These are phyloP conservation scores for Xerocomus amazonicus DNA, from an alignment of 1,284 basidiomycete species.

Conservation along the genomic window DNA sequence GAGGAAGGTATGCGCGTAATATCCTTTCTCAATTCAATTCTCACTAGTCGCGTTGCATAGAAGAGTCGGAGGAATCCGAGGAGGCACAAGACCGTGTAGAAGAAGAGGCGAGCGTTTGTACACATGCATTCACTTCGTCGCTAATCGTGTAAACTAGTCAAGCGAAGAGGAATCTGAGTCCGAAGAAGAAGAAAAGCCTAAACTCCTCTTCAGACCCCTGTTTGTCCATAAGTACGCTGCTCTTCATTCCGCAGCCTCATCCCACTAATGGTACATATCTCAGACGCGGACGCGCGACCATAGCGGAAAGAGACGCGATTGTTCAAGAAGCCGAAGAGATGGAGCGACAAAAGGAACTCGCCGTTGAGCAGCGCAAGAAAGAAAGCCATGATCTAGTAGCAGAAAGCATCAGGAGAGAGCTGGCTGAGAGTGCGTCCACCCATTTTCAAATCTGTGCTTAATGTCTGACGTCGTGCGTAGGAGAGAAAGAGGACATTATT, in stretches of 20 bases:
- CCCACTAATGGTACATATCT: conserved; percentile 3
- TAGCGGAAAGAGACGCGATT: conserved; percentile 60
- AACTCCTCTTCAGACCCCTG: conserved; percentile 76
- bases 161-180: conserved; percentile 77
- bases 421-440: conserved; percentile 68
- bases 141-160: conserved; percentile 44
- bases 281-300: conserved; percentile 71
- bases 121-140: background rate
- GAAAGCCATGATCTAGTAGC: conserved; percentile 85
- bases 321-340: conserved; percentile 71
- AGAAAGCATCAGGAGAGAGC: conserved; percentile 78
- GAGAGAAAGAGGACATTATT: conserved; percentile 78
- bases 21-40: conserved; percentile 1
- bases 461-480: conserved; percentile 39
- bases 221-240: conserved; percentile 79
- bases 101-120: conserved; percentile 32
- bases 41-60: conserved; percentile 25
- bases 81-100: conserved; percentile 33
- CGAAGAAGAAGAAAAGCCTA: conserved; percentile 60
- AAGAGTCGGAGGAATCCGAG: conserved; percentile 47
- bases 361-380: conserved; percentile 71
- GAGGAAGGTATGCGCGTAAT: conserved; percentile 38
- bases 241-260: background rate
- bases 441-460: background rate
- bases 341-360: conserved; percentile 55